Percentiles rank a stretch among this genome's conserved stretches.
Evolutionary conservation across 2,329 filamentous ascomycete genomes (phyloP).

Genomic region (Fusarium sp.): DNA sequence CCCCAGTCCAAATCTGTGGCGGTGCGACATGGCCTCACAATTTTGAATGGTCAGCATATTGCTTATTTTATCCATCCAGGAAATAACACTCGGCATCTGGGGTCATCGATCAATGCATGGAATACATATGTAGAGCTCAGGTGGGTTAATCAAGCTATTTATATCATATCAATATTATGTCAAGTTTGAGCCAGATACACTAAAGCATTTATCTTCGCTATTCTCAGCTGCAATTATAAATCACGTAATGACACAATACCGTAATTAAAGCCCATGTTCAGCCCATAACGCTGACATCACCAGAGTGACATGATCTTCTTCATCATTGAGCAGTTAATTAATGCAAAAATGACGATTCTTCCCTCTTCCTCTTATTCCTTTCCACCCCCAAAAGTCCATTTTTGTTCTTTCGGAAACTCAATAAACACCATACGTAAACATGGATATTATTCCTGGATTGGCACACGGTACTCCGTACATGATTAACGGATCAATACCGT

Average conservation of each 20-base stretch:
- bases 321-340: neutral
- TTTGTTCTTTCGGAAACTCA: neutral
- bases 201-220: too few relatives aligned
- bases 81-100: neutral
- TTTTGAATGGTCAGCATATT: slow-evolving; percentile 21
- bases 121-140: neutral
- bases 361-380: too few relatives aligned
- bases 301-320: slow-evolving; percentile 9
- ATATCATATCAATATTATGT: neutral
- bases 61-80: slow-evolving; percentile 5
- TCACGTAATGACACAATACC: too few relatives aligned
- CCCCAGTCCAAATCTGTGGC: slow-evolving; percentile 51
- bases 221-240: too few relatives aligned
- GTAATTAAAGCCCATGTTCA: slow-evolving; percentile 8
- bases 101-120: neutral
- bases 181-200: neutral
- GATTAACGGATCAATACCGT: slow-evolving; percentile 32
- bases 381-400: too few relatives aligned
- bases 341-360: neutral
- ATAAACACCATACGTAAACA: too few relatives aligned
- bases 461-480: slow-evolving; percentile 39
- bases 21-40: slow-evolving; percentile 48
- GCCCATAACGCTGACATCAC: slow-evolving; percentile 8
- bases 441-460: neutral
- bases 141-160: neutral